Evolutionary conservation across 495 filamentous ascomycete genomes (phyloP).

Genomic region (Chaetomium fimeti): DNA sequence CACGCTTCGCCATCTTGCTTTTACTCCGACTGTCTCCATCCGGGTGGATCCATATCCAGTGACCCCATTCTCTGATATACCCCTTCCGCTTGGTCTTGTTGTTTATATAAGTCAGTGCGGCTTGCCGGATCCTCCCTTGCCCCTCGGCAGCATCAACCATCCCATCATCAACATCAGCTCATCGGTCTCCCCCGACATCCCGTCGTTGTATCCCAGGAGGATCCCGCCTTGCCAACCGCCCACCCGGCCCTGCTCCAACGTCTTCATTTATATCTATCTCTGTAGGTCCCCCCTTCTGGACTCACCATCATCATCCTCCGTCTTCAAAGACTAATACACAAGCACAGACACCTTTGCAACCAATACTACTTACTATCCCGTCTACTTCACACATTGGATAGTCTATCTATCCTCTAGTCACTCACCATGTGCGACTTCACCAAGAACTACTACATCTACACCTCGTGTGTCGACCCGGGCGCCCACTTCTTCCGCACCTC

Average conservation of each 20-base stretch:
- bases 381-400: not conserved
- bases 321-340: not conserved
- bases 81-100: constrained; percentile 15
- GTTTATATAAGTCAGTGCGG: constrained; percentile 29
- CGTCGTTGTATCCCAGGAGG: constrained; percentile 27
- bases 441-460: constrained; percentile 77
- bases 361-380: not conserved
- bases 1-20: constrained; percentile 19
- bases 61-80: constrained; percentile 23
- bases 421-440: constrained; percentile 71
- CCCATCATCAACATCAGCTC: constrained; percentile 20
- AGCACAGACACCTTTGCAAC: not conserved
- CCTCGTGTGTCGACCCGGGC: constrained; percentile 62
- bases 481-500: constrained; percentile 67
- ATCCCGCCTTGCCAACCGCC: constrained; percentile 14
- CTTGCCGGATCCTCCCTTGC: constrained; percentile 17
- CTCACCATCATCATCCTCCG: not conserved
- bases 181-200: constrained; percentile 16
- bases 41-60: constrained; percentile 20
- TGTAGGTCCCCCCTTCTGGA: constrained; percentile 10
- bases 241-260: not conserved
- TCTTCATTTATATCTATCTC: constrained; percentile 22
- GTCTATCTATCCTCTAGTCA: constrained; percentile 12
- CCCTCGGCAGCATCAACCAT: constrained; percentile 13
- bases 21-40: constrained; percentile 15